A percentile compares a stretch with the other conserved stretches of the same genome.
These are phyloP conservation scores for Inonotus obliquus DNA, from an alignment of 1,284 basidiomycete species.

Conservation along the genomic window DNA sequence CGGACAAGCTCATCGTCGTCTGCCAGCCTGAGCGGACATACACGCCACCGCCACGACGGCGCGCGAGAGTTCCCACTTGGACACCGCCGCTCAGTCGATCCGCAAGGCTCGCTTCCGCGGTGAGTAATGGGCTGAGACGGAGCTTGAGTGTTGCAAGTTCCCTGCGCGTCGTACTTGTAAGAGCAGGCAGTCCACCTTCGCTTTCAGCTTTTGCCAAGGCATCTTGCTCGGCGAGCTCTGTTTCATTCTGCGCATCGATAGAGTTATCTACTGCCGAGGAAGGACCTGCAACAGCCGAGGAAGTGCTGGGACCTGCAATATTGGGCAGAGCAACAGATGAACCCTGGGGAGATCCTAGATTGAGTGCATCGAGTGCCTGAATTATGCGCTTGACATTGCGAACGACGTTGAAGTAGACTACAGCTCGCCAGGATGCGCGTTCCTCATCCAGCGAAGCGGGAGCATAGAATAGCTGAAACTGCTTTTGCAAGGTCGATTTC, in stretches of 20 bases:
- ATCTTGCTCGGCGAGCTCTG: conserved; percentile 1
- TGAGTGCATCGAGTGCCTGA: conserved; percentile 60
- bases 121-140: conserved; percentile 54
- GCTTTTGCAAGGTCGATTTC: conserved; percentile 78
- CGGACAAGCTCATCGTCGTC: conserved; percentile 22
- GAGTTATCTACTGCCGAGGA: neutral
- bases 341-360: conserved; percentile 42
- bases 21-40: conserved; percentile 80
- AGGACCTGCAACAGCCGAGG: neutral
- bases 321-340: conserved; percentile 8
- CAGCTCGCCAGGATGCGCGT: conserved; percentile 75
- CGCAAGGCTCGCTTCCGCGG: conserved; percentile 57
- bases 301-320: neutral
- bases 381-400: conserved; percentile 74
- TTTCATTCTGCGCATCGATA: neutral
- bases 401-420: conserved; percentile 78
- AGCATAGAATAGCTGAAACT: conserved; percentile 82
- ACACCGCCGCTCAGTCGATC: conserved; percentile 70
- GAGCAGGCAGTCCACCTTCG: neutral
- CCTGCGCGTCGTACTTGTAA: conserved; percentile 32
- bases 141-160: conserved; percentile 49
- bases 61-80: conserved; percentile 63
- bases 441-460: conserved; percentile 71
- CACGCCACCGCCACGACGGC: conserved; percentile 46
- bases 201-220: neutral